A percentile compares a stretch with the other conserved stretches of the same genome.
Evolutionary conservation across 208 protist species (phyloP).

Genomic region (Leishmania aethiopica): DNA sequence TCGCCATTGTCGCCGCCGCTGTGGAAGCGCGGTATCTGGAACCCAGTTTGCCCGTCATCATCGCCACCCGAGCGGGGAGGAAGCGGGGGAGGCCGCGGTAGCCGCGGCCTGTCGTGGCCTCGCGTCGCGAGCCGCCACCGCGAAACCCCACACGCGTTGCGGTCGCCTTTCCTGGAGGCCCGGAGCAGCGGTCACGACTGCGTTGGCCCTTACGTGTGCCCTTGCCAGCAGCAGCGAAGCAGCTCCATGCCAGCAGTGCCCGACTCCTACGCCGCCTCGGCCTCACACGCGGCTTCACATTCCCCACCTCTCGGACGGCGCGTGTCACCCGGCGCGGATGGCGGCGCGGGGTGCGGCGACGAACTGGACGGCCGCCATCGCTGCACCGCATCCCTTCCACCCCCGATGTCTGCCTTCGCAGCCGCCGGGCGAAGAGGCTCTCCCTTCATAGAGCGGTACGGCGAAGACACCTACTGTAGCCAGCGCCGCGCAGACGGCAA

Average conservation of each 20-base stretch:
- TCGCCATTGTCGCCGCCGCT: conserved; percentile 1
- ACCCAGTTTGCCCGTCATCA: background rate
- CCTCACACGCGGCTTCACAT: background rate
- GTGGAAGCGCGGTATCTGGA: background rate
- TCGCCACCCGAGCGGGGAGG: background rate
- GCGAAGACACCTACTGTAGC: conserved; percentile 29
- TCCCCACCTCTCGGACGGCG: background rate
- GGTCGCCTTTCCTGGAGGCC: background rate
- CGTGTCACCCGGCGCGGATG: background rate
- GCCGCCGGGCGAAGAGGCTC: background rate
- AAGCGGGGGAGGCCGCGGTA: background rate
- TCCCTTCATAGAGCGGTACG: conserved; percentile 15
- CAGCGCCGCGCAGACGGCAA: conserved; percentile 14
- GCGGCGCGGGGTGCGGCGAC: background rate
- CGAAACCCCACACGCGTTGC: background rate
- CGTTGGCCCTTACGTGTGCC: conserved; percentile 4
- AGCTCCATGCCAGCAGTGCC: conserved; percentile 1
- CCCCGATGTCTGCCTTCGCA: background rate
- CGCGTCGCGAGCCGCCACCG: background rate
- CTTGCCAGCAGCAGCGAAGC: conserved; percentile 12
- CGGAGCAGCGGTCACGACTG: background rate
- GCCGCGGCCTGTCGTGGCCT: conserved; percentile 6
- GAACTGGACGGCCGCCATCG: no score
- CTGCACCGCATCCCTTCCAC: background rate
- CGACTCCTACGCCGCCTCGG: background rate